Base-by-base conservation (phyloP, 2,329 filamentous ascomycete genomes). In the Lomentospora prolificans region DNA sequence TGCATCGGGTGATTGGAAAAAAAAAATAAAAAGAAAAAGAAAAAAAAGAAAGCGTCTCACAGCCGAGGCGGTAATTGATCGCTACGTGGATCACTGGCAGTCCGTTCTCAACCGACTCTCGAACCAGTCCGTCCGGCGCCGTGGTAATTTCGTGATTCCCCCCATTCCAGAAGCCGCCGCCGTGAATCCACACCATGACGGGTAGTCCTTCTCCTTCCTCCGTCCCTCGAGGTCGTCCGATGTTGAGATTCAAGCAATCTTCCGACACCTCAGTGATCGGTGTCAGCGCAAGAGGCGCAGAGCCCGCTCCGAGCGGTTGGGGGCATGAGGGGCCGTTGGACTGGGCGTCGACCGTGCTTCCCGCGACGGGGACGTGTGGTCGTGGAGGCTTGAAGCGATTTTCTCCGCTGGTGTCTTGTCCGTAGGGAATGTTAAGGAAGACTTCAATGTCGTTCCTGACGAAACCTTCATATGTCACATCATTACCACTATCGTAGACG, bases 21-120 rank as follows among this genome's bases (percentile, higher is more conserved):
- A n/a, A n/a, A n/a, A n/a, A n/a, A n/a, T n/a, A n/a, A n/a, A n/a
- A n/a, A n/a, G n/a, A n/a, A n/a, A n/a, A n/a, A n/a, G n/a, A n/a
- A n/a, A n/a, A n/a, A n/a, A n/a, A n/a, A n/a, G 65, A 25, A 84
- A 69, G 60, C 84, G 78, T 50, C 72, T 73, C 1, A 81, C 81
- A 0, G 17, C 77, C 78, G 1, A 84, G 68, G 1, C 81, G 79
- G 66, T 87, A 86, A 64, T 85, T 86, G 58, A 86, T 77, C 0
- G 78, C 74, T 1, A 87, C 83, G 51, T 81, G 81, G 36, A 88
- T 70, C 53, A 87, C 74, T 0, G 80, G 78, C 62, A 84, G 79
- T 27, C 73, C 73, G 41, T 76, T 61, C 5, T 64, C 56, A 56
- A 76, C 61, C 1, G 69, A 67, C 8, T 65, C 61, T 4, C 61